Evolutionary conservation across 2,329 filamentous ascomycete genomes (phyloP).

Genomic region (Epicoccum sorghinum): DNA sequence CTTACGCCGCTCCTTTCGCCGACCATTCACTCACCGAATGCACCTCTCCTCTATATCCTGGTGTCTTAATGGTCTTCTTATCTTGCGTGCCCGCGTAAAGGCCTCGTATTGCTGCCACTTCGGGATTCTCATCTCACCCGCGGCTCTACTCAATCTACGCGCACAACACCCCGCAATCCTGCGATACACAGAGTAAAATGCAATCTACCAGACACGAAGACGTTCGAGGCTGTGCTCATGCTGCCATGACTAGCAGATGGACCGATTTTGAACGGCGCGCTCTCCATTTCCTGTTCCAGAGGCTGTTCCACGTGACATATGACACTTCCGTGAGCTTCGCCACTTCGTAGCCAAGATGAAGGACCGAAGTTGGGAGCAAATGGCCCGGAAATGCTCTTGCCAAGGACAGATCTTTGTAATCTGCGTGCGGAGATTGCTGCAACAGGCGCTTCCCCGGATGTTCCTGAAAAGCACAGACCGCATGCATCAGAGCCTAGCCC

Average conservation of each 20-base stretch:
- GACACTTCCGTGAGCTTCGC: constrained; percentile 2
- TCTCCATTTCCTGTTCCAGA: neutral
- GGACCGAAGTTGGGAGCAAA: constrained; percentile 1
- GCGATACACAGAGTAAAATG: too few relatives aligned
- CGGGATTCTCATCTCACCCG: neutral
- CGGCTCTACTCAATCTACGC: too few relatives aligned
- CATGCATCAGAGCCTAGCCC: neutral
- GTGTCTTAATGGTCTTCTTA: too few relatives aligned
- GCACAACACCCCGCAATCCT: too few relatives aligned
- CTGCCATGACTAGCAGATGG: neutral
- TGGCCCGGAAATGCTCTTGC: neutral
- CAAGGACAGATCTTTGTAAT: neutral
- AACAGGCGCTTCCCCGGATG: neutral
- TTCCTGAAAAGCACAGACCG: constrained; percentile 3
- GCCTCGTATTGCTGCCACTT: too few relatives aligned
- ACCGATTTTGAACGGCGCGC: neutral
- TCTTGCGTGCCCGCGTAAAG: too few relatives aligned
- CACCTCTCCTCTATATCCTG: too few relatives aligned
- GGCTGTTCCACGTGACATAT: neutral
- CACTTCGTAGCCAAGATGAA: neutral
- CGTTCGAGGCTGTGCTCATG: neutral
- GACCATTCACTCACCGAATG: too few relatives aligned
- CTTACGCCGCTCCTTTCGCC: too few relatives aligned
- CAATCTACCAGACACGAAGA: too few relatives aligned
- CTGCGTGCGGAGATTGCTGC: constrained; percentile 1